These are phyloP conservation scores for Breynia disticha DNA, from an alignment of 441 rosid genomes.

Conservation along the genomic window DNA sequence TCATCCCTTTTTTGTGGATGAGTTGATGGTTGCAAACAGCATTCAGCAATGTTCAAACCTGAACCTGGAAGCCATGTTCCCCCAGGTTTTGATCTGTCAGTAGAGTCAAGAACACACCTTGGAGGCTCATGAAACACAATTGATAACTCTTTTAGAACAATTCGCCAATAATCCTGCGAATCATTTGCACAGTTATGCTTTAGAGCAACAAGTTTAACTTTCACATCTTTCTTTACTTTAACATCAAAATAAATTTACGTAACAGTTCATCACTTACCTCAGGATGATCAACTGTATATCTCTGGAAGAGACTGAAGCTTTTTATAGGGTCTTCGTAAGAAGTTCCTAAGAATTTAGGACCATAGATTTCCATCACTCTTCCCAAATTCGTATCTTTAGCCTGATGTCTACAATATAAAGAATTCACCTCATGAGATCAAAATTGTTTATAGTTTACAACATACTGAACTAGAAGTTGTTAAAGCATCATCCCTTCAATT, in stretches of 20 bases:
- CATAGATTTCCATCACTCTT: constrained; percentile 51
- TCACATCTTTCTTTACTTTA: background rate
- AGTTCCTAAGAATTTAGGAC: constrained; percentile 53
- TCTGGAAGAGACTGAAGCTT: constrained; percentile 51
- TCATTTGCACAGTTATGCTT: constrained; percentile 4
- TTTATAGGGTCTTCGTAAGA: constrained; percentile 60
- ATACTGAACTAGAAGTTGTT: too few relatives aligned
- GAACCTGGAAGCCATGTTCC: constrained; percentile 81
- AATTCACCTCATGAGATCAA: background rate
- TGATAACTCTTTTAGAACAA: constrained; percentile 54
- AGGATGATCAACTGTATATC: constrained; percentile 58
- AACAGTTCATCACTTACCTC: constrained; percentile 30
- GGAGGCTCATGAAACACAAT: constrained; percentile 48
- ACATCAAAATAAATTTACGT: too few relatives aligned
- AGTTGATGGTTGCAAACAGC: constrained; percentile 53
- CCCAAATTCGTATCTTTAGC: constrained; percentile 64
- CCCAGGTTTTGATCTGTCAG: constrained; percentile 32
- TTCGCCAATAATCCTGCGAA: constrained; percentile 58
- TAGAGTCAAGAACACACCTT: constrained; percentile 47
- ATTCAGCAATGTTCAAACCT: constrained; percentile 59
- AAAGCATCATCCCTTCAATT: too few relatives aligned
- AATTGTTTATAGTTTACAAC: background rate
- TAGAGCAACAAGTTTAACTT: background rate
- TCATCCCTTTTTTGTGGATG: constrained; percentile 45
- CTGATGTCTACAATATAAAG: constrained; percentile 25